These are phyloP conservation scores for Setaria viridis DNA, from an alignment of 202 grass and related monocot species.

Conservation along the genomic window DNA sequence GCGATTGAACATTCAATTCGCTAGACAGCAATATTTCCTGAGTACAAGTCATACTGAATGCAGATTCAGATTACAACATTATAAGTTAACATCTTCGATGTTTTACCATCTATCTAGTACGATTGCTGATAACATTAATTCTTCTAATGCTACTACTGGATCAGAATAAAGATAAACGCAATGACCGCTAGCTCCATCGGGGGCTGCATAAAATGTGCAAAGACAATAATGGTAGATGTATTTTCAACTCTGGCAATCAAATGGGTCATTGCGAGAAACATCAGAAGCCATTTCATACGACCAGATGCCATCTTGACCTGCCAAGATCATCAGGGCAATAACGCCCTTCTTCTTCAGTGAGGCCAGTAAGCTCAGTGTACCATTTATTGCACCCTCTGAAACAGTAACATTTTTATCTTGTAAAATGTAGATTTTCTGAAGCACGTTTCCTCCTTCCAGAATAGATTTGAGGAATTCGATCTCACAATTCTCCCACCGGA, in stretches of 20 bases:
- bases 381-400: background rate
- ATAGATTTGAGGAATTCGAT: conserved; percentile 5
- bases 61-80: too few species aligned
- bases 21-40: too few species aligned
- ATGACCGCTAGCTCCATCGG: background rate
- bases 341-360: background rate
- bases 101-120: too few species aligned
- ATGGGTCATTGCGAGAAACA: background rate
- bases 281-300: background rate
- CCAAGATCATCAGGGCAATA: background rate
- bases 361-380: background rate
- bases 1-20: too few species aligned
- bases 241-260: background rate
- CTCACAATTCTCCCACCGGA: background rate
- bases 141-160: background rate
- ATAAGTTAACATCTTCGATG: too few species aligned
- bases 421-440: background rate
- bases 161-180: background rate
- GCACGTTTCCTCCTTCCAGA: background rate
- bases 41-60: too few species aligned
- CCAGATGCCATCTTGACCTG: background rate
- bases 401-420: background rate
- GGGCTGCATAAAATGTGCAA: background rate
- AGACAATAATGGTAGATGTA: background rate
- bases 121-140: background rate